Base-by-base conservation (phyloP, 108 stramenopile genomes). In the Discostella stelligeroides region DNA sequence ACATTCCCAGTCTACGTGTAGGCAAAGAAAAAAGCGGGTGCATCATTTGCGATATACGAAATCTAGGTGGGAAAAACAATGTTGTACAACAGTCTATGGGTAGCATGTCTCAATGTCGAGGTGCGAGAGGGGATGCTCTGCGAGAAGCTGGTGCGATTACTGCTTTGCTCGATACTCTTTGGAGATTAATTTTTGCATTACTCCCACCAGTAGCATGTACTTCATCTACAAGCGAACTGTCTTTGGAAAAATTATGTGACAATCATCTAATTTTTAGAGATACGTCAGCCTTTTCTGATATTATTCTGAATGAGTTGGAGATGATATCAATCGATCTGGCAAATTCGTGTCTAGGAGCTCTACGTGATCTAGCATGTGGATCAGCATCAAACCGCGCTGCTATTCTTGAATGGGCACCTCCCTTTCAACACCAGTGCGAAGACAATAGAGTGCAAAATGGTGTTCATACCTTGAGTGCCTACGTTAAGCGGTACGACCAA, bases 351-450 rank as follows among this genome's bases (percentile, higher is more conserved):
- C 27, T 82, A 41, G 84, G 84, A 39, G 42, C 84, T 4, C 57
- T 84, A 24, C 80, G 84, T 34, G 84, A 84, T 60, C 69, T 84
- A 42, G 55, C 80, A 1, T 84, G 84, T 61, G 84, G 84, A 18
- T 67, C 64, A 8, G 80, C 84, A 53, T 61, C 60, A 9, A 75
- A 57, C 66, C 76, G 84, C n/a, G 49, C 65, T 66, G 69, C 79
- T 38, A 53, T 83, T 57, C 79, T 80, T 63, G 65, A 47, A 58
- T 80, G 74, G 62, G 53, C 57, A 37, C 65, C 76, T 20, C 46
- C 66, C 21, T 24, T 23, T 21, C 57, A 40, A 10, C 15, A 59
- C 9, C 9, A 62, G 15, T 41, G 11, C 37, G 39, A 23, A 15
- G 56, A 39, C n/a, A 15, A 27, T 11, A 0, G 14, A 14, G 54